phyloP scores from a whole-genome alignment of 306 rosid species.

The Trifolium subterraneum region DNA sequence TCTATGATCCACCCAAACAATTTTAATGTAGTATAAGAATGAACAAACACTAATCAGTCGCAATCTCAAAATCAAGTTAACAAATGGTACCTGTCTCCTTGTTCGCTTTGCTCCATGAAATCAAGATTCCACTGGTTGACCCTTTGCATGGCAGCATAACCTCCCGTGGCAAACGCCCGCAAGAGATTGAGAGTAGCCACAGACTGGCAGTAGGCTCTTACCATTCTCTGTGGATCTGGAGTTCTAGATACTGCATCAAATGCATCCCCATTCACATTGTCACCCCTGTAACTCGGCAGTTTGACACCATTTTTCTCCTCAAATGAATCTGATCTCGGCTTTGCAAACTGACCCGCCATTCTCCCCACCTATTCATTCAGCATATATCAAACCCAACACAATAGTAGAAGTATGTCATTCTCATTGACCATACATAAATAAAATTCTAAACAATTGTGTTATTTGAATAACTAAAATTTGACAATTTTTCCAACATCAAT shows the following conservation, averaged over 20 bases:
- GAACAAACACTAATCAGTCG: neutral
- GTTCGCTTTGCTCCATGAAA: conserved; percentile 55
- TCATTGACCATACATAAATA: conserved; percentile 25
- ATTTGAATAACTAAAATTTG: neutral
- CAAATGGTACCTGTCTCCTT: conserved; percentile 43
- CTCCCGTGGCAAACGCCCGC: conserved; percentile 60
- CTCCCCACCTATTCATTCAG: conserved; percentile 51
- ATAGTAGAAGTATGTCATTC: conserved; percentile 19
- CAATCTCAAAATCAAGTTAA: conserved; percentile 20
- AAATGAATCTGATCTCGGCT: conserved; percentile 56
- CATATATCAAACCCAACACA: conserved; percentile 19
- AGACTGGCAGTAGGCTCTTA: conserved; percentile 60
- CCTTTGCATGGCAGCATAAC: conserved; percentile 62
- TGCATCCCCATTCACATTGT: conserved; percentile 56
- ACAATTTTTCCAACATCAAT: neutral
- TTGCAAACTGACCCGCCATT: conserved; percentile 61
- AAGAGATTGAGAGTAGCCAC: conserved; percentile 58
- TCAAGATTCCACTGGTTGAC: conserved; percentile 53
- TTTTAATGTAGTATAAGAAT: neutral
- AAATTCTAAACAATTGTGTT: neutral
- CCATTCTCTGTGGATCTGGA: conserved; percentile 61
- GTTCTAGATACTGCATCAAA: conserved; percentile 50
- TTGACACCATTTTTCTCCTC: conserved; percentile 57
- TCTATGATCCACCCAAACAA: conserved; percentile 3
- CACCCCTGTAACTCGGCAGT: conserved; percentile 64